A percentile compares a stretch with the other conserved stretches of the same genome.
phyloP scores from a whole-genome alignment of 2,329 filamentous ascomycete genomes.

The Sclerotinia minor region DNA sequence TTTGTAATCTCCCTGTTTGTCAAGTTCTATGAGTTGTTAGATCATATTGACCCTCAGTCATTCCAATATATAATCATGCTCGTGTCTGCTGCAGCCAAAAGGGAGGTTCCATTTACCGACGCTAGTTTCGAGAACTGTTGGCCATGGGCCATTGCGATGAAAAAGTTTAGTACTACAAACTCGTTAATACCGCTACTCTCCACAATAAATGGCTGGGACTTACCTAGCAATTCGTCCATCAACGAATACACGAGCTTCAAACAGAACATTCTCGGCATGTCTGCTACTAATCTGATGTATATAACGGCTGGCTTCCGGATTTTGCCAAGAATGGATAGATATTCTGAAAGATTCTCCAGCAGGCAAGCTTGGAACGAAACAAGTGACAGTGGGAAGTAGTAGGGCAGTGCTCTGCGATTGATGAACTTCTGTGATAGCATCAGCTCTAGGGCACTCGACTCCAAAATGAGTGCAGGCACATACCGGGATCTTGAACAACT shows the following conservation, averaged over 20 bases:
- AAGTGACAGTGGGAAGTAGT: slow-evolving; percentile 64
- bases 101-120: slow-evolving; percentile 46
- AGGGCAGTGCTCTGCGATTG: slow-evolving; percentile 4
- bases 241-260: slow-evolving; percentile 66
- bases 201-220: slow-evolving; percentile 13
- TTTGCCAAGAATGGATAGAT: slow-evolving; percentile 73
- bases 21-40: slow-evolving; percentile 34
- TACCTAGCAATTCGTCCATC: slow-evolving; percentile 67
- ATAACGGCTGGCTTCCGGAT: slow-evolving; percentile 58
- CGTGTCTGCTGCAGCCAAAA: neutral
- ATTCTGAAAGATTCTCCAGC: slow-evolving; percentile 63
- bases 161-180: slow-evolving; percentile 49
- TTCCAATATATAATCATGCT: neutral
- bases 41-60: neutral
- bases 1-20: slow-evolving; percentile 54
- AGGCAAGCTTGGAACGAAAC: slow-evolving; percentile 67
- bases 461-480: neutral
- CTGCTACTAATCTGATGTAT: slow-evolving; percentile 55
- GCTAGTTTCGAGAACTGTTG: slow-evolving; percentile 46
- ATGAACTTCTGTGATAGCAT: neutral
- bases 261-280: slow-evolving; percentile 56
- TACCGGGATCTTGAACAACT: slow-evolving; percentile 55
- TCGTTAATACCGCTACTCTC: neutral
- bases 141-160: slow-evolving; percentile 51
- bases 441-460: neutral